Conservation (phyloP, 441 rosid species). For the Syzygium malaccense region DNA sequence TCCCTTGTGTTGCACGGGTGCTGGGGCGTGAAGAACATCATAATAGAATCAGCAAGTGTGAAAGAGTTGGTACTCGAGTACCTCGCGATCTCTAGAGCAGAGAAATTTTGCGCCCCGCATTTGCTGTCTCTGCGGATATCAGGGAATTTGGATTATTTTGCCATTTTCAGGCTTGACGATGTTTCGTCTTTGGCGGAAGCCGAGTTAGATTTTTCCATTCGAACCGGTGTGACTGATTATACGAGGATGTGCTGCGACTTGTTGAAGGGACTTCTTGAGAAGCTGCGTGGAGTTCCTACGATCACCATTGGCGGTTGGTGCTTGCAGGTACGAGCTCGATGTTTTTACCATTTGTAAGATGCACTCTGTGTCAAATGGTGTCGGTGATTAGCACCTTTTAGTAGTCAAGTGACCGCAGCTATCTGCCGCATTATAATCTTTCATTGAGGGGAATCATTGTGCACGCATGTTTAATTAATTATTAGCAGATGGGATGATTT, state of each 20-base stretch:
- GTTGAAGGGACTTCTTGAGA: accelerated
- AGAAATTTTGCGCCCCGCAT: not conserved
- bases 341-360: not conserved
- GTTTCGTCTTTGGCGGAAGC: not conserved
- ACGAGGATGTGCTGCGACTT: too few species aligned
- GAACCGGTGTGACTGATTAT: too few species aligned
- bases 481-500: not conserved
- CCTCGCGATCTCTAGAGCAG: not conserved
- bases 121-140: not conserved
- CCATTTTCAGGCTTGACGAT: not conserved
- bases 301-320: not conserved
- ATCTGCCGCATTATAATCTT: too few species aligned
- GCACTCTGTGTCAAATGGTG: not conserved
- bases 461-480: not conserved
- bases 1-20: not conserved
- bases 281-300: not conserved
- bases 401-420: too few species aligned
- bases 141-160: not conserved
- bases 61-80: not conserved
- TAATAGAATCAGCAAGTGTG: not conserved
- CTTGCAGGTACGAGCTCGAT: not conserved
- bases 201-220: not conserved
- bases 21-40: not conserved
- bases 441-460: not conserved
- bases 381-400: too few species aligned